Conservation (phyloP, 441 rosid species). For the Rhodomyrtus psidioides region DNA sequence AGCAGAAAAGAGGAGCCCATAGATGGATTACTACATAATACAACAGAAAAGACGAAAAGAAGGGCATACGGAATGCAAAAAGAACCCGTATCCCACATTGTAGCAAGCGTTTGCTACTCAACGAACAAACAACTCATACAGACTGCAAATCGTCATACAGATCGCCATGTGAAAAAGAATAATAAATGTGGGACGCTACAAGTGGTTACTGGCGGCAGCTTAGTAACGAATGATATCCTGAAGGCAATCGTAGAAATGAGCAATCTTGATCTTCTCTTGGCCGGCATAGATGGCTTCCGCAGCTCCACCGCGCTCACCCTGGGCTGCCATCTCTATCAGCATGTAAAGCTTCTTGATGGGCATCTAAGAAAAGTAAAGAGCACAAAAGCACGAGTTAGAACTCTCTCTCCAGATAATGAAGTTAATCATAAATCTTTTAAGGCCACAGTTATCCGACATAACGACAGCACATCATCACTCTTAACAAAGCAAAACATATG, state of each 20-base stretch:
- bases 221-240: slow-evolving; percentile 60
- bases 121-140: no score
- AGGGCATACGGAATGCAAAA: no score
- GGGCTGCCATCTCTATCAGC: slow-evolving; percentile 91
- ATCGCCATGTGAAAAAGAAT: no score
- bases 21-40: no score
- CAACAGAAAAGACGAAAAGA: no score
- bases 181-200: no score
- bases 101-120: no score
- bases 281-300: slow-evolving; percentile 68
- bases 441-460: accelerated
- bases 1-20: no score
- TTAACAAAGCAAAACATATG: neutral
- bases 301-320: slow-evolving; percentile 68
- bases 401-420: neutral
- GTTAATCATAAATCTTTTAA: neutral
- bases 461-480: neutral
- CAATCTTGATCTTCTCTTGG: slow-evolving; percentile 48
- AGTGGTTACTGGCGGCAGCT: neutral
- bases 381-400: neutral
- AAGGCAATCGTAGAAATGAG: slow-evolving; percentile 67
- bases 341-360: slow-evolving; percentile 85
- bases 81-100: no score
- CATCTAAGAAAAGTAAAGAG: slow-evolving; percentile 30
- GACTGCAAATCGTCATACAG: no score